Evolutionary conservation across 2,329 filamentous ascomycete species (phyloP).

Genomic region (Talaromyces funiculosus): DNA sequence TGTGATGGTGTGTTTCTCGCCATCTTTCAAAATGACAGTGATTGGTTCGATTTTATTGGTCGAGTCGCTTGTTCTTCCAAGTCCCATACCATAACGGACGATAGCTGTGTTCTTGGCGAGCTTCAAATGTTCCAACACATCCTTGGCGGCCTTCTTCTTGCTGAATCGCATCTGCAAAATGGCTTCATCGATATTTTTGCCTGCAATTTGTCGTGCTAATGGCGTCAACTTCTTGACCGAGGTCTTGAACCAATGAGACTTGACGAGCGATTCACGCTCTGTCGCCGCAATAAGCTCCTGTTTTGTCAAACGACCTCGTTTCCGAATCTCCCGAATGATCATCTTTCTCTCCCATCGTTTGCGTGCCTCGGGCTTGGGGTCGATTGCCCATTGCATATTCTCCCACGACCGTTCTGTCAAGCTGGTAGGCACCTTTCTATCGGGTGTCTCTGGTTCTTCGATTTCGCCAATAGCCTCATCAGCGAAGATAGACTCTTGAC

Average conservation of each 20-base stretch:
- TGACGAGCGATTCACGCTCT: constrained; percentile 53
- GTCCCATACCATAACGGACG: constrained; percentile 76
- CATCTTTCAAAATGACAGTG: constrained; percentile 68
- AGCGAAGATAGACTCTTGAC: constrained; percentile 38
- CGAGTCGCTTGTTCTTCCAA: constrained; percentile 38
- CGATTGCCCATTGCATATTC: constrained; percentile 58
- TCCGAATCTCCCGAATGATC: constrained; percentile 68
- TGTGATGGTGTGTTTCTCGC: constrained; percentile 62
- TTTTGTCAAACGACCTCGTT: constrained; percentile 61
- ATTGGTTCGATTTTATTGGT: constrained; percentile 34
- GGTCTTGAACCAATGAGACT: constrained; percentile 71
- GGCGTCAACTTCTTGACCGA: constrained; percentile 87
- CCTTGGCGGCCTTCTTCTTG: constrained; percentile 83
- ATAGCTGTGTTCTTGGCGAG: constrained; percentile 76
- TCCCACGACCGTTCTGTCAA: constrained; percentile 41
- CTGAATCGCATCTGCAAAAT: constrained; percentile 92
- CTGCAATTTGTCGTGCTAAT: constrained; percentile 79
- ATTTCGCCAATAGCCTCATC: constrained; percentile 26
- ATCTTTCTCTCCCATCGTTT: constrained; percentile 77
- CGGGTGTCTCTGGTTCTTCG: constrained; percentile 18
- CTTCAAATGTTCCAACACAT: constrained; percentile 73
- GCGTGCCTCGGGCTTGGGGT: constrained; percentile 69
- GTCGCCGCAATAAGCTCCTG: constrained; percentile 63
- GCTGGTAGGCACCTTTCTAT: not conserved
- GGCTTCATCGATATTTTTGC: constrained; percentile 90